Conservation (phyloP, 1,284 basidiomycete genomes). For the Ustilago loliicola region DNA sequence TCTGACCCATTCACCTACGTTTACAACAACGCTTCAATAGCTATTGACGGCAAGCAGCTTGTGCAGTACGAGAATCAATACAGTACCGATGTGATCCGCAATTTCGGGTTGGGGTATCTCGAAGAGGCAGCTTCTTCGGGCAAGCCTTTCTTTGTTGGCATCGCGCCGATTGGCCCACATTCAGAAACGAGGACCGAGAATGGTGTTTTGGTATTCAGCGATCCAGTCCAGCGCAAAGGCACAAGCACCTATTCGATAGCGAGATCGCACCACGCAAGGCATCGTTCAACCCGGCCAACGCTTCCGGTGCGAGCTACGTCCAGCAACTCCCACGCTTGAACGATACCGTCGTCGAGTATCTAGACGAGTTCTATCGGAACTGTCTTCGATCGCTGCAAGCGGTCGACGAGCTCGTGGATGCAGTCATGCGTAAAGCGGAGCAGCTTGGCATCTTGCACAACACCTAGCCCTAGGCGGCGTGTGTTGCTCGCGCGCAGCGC, state of each 20-base stretch:
- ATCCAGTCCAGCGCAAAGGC: conserved; percentile 11
- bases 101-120: conserved; percentile 13
- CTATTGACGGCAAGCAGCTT: conserved; percentile 4
- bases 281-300: conserved; percentile 5
- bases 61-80: conserved; percentile 5
- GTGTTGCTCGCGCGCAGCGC: no score
- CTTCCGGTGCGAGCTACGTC: conserved; percentile 7
- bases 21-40: conserved; percentile 13
- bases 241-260: neutral
- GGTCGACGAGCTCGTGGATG: conserved; percentile 17
- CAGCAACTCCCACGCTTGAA: conserved; percentile 5
- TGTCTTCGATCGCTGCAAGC: conserved; percentile 13
- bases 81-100: conserved; percentile 14
- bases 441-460: conserved; percentile 13
- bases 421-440: conserved; percentile 15
- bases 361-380: conserved; percentile 18
- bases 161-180: conserved; percentile 18
- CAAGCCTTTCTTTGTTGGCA: conserved; percentile 16
- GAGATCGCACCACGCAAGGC: conserved; percentile 6
- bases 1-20: conserved; percentile 17
- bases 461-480: no score
- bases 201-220: conserved; percentile 1
- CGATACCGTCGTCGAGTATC: conserved; percentile 9
- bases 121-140: conserved; percentile 5
- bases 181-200: conserved; percentile 2